phyloP scores from a whole-genome alignment of 2,329 filamentous ascomycete genomes.

The Xylariaceae sp. region DNA sequence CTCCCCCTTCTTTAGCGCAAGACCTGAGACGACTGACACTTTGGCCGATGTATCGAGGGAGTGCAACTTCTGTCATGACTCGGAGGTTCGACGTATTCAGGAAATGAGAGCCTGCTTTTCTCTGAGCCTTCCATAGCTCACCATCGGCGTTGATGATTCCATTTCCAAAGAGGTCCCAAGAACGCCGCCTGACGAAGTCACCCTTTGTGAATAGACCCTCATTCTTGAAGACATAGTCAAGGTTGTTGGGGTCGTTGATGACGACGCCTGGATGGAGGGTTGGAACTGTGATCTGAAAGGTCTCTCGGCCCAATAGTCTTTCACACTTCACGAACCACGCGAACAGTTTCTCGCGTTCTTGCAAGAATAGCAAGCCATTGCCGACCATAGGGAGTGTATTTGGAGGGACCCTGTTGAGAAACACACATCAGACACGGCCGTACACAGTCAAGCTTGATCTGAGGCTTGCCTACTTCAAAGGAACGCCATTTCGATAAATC shows the following conservation, averaged over 20 bases:
- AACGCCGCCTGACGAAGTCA: slow-evolving; percentile 53
- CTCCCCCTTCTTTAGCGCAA: slow-evolving; percentile 24
- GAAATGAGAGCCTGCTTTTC: slow-evolving; percentile 56
- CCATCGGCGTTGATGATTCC: slow-evolving; percentile 65
- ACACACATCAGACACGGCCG: background rate
- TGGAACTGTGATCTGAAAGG: slow-evolving; percentile 58
- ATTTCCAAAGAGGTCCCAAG: slow-evolving; percentile 58
- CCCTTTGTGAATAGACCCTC: slow-evolving; percentile 58
- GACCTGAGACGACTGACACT: slow-evolving; percentile 37
- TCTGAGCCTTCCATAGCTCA: slow-evolving; percentile 56
- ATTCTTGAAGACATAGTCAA: slow-evolving; percentile 59
- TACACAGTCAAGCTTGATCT: background rate
- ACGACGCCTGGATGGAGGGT: slow-evolving; percentile 58
- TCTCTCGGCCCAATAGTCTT: slow-evolving; percentile 51
- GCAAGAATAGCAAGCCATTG: slow-evolving; percentile 58
- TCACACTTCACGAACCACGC: slow-evolving; percentile 58
- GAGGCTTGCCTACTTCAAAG: slow-evolving; percentile 29
- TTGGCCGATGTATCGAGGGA: slow-evolving; percentile 49
- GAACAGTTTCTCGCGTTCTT: slow-evolving; percentile 54
- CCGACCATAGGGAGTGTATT: slow-evolving; percentile 52
- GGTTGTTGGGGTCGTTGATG: slow-evolving; percentile 55
- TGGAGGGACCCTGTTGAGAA: slow-evolving; percentile 39
- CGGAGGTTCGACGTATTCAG: slow-evolving; percentile 54
- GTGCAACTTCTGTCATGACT: slow-evolving; percentile 50
- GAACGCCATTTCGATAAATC: slow-evolving; percentile 30